These are phyloP conservation scores for Crassisporium funariophilum DNA, from an alignment of 768 basidiomycete genomes.

Conservation along the genomic window DNA sequence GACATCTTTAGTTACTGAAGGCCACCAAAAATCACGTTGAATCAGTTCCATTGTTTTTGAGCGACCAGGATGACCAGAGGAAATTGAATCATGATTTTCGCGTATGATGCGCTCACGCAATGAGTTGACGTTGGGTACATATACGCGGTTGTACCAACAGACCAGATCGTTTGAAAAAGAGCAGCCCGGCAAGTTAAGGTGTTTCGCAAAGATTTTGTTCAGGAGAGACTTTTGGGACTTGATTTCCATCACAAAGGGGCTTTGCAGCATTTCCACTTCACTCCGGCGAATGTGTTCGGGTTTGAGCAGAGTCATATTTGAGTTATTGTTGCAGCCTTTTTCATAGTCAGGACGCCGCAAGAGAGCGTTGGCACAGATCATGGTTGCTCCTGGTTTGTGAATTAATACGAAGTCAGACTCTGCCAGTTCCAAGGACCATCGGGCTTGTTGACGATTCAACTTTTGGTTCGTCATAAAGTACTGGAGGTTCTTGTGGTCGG, in stretches of 20 bases:
- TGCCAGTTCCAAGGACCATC: constrained; percentile 38
- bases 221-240: background rate
- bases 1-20: constrained; percentile 14
- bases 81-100: constrained; percentile 15
- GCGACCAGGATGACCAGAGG: constrained; percentile 36
- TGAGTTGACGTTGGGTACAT: constrained; percentile 12
- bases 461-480: constrained; percentile 37
- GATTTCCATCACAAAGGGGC: constrained; percentile 5
- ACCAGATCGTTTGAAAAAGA: constrained; percentile 1
- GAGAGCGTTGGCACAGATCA: constrained; percentile 24
- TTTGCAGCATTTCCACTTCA: background rate
- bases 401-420: constrained; percentile 32
- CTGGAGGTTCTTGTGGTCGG: constrained; percentile 29
- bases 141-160: constrained; percentile 12
- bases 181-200: constrained; percentile 5
- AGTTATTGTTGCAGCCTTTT: constrained; percentile 18
- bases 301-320: constrained; percentile 9
- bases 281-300: constrained; percentile 7
- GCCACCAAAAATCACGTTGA: constrained; percentile 28
- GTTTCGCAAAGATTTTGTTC: background rate
- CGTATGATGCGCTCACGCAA: constrained; percentile 7
- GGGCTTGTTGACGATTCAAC: constrained; percentile 41
- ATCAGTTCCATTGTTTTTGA: constrained; percentile 32
- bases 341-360: constrained; percentile 23
- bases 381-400: constrained; percentile 28